A percentile compares a stretch with the other conserved stretches of the same genome.
These are phyloP conservation scores for Trichoderma breve DNA, from an alignment of 2,329 filamentous ascomycete genomes.

Conservation along the genomic window DNA sequence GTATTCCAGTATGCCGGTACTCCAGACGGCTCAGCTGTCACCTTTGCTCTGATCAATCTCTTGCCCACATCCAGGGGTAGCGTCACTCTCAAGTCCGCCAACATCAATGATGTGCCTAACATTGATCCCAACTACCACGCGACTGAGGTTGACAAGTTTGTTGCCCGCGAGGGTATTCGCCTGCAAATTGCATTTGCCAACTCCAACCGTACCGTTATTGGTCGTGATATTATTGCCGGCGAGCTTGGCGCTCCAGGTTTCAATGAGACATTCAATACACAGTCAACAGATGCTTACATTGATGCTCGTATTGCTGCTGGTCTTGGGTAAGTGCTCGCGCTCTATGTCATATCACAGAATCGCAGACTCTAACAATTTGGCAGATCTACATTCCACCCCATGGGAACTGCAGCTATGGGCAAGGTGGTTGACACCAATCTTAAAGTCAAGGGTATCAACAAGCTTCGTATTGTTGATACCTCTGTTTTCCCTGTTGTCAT, in stretches of 20 bases:
- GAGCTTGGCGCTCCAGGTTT: conserved; percentile 23
- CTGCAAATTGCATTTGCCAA: conserved; percentile 26
- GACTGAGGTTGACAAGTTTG: conserved; percentile 33
- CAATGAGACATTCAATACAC: conserved; percentile 22
- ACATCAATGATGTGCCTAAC: conserved; percentile 24
- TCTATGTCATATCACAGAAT: neutral
- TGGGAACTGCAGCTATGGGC: conserved; percentile 35
- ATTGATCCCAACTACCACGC: conserved; percentile 34
- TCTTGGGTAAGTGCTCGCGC: neutral
- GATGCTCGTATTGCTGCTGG: conserved; percentile 26
- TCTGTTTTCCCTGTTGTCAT: conserved; percentile 37
- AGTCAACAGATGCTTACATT: conserved; percentile 31
- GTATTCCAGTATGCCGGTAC: conserved; percentile 25
- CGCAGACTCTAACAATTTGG: neutral
- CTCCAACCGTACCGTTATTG: conserved; percentile 22
- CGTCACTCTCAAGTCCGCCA: conserved; percentile 25
- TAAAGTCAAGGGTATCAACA: conserved; percentile 37
- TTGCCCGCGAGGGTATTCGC: conserved; percentile 26
- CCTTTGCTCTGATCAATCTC: conserved; percentile 25
- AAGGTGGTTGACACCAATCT: conserved; percentile 45
- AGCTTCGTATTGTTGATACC: conserved; percentile 41
- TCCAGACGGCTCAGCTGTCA: conserved; percentile 26
- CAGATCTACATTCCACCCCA: conserved; percentile 30
- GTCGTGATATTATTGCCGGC: conserved; percentile 27
- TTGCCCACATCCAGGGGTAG: conserved; percentile 31